Evolutionary conservation across 345 rosid species (phyloP), one percentile per base, ranked within the genome.

Genomic region (Lepidium didymum): DNA sequence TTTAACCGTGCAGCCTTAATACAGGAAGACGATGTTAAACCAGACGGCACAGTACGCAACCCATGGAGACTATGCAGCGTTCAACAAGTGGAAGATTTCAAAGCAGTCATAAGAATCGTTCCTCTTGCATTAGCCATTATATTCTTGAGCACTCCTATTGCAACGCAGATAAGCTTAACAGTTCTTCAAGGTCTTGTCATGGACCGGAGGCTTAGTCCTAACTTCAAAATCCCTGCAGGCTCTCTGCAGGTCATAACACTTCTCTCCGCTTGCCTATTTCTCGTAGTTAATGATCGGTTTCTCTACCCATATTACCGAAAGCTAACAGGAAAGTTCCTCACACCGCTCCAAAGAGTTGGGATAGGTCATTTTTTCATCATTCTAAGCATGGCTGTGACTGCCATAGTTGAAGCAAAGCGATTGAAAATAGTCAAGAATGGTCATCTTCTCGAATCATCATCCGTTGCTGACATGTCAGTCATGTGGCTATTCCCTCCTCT

Each of bases 81-180:
- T 57, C 19, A 72, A 43, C 84, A 86, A 75, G 90, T 85, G 35
- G 92, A 89, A 68, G 87, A 86, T 73, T 77, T 86, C 23, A 89
- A 89, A 64, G 61, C 72, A 8, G 65, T 89, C 5, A 36, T 86
- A 7, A 82, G 69, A 66, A 79, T 84, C 36, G 63, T 78, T 11
- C 92, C 87, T 27, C 64, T 82, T 18, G 79, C 79, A 31, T 80
- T 87, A 64, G 69, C 75, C 6, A 36, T 67, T 5, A 56, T 86
- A 29, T 63, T 83, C 41, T 15, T 88, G 52, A 69, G 72, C 75
- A 75, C 62, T 8, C 77, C 87, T 16, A 62, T 83, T 5, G 79
- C 84, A 2, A 53, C 65, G 13, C 80, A 73, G 64, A 56, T 37
- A 35, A 79, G 83, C 61, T 44, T 84, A 58, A 69, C 65, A 2